Evolutionary conservation across 176 grass and related monocot species (phyloP).

Genomic region (Oryza nivara): DNA sequence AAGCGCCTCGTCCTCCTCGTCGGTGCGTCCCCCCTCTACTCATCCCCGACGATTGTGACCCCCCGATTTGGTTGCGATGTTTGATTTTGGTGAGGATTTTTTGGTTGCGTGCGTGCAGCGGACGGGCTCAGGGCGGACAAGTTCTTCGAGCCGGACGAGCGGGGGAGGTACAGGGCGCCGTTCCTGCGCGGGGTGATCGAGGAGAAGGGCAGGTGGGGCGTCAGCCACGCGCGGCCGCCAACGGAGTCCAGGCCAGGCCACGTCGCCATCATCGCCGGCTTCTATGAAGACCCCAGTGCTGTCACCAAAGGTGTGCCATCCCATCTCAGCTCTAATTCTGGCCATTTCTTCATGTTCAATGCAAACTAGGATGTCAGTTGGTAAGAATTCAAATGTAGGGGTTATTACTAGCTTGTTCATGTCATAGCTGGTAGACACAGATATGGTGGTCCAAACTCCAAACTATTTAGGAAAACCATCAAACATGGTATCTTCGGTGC

Average conservation of each 20-base stretch:
- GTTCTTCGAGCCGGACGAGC: conserved; percentile 84
- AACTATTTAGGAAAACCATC: not conserved
- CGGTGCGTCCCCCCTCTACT: conserved; percentile 44
- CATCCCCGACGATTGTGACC: not conserved
- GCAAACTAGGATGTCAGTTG: conserved; percentile 8
- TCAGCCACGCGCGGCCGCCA: conserved; percentile 92
- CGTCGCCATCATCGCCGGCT: conserved; percentile 86
- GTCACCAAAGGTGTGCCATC: conserved; percentile 76
- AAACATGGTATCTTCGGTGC: not conserved
- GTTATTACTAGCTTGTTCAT: not conserved
- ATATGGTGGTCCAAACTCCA: not conserved
- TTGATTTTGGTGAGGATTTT: conserved; percentile 46
- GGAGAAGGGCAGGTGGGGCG: conserved; percentile 82
- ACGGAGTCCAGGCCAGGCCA: conserved; percentile 89
- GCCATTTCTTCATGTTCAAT: conserved; percentile 16
- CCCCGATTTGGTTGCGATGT: conserved; percentile 5
- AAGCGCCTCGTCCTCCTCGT: conserved; percentile 90
- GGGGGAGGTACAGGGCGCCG: conserved; percentile 72
- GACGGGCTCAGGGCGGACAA: conserved; percentile 96
- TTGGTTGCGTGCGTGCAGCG: conserved; percentile 39
- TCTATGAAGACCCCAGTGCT: conserved; percentile 85
- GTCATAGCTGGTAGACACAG: not conserved
- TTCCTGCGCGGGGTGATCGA: conserved; percentile 84
- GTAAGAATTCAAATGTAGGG: not conserved
- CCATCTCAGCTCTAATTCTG: not conserved